A percentile compares a stretch with the other conserved stretches of the same genome.
Evolutionary conservation across 78 protist species (phyloP).

Genomic region (Dictyostelium firmibasis): DNA sequence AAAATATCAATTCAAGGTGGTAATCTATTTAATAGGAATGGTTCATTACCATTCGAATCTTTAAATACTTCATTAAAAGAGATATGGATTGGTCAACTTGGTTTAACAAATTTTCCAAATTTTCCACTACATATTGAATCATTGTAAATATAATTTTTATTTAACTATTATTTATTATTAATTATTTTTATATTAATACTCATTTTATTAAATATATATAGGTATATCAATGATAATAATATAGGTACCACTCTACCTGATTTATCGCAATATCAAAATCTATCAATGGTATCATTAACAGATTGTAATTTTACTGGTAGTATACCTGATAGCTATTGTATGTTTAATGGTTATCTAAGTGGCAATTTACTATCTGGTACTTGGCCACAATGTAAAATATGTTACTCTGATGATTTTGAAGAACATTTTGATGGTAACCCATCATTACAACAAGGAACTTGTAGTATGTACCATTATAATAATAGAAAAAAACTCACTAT

Average conservation of each 20-base stretch:
- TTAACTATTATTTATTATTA: neutral
- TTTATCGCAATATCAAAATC: neutral
- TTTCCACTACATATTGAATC: neutral
- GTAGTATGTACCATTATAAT: neutral
- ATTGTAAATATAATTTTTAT: neutral
- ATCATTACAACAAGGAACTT: neutral
- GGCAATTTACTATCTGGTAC: neutral
- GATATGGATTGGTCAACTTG: neutral
- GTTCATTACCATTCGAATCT: neutral
- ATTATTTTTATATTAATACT: too few relatives aligned
- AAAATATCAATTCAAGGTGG: neutral
- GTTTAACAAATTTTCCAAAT: neutral
- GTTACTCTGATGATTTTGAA: neutral
- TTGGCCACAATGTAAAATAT: neutral
- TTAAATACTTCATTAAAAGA: neutral
- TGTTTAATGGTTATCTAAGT: neutral
- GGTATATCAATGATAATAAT: neutral
- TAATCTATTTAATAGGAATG: neutral
- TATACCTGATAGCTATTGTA: neutral
- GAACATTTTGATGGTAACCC: neutral
- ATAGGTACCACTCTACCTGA: neutral
- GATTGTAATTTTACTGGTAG: neutral
- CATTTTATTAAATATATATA: neutral
- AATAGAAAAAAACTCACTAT: too few relatives aligned
- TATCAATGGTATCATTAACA: neutral